phyloP scores from a whole-genome alignment of 164 flowering plant genomes.

The Brasenia schreberi region DNA sequence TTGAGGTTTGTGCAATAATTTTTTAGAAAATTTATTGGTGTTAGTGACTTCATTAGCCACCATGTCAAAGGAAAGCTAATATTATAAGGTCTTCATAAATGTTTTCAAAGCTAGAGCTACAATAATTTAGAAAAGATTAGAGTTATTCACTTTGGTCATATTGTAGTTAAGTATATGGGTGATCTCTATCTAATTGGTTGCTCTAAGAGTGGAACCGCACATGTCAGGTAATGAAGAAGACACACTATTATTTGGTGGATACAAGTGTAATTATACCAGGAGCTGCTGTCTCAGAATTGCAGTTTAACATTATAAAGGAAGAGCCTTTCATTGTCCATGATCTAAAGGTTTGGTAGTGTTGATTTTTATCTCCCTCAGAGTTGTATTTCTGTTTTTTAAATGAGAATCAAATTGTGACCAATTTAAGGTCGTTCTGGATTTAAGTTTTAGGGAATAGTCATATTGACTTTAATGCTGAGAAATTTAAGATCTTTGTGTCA shows the following conservation, averaged over 20 bases:
- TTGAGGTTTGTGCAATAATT: conserved; percentile 43
- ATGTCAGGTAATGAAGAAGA: conserved; percentile 94
- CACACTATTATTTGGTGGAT: conserved; percentile 86
- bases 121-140: no score
- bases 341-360: conserved; percentile 39
- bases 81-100: no score
- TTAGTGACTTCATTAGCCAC: neutral
- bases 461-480: no score
- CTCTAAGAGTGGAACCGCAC: neutral
- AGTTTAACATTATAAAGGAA: conserved; percentile 70
- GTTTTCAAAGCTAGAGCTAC: no score
- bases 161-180: no score
- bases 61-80: neutral
- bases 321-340: conserved; percentile 61
- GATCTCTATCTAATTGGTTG: no score
- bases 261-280: conserved; percentile 74
- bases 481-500: no score
- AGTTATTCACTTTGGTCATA: no score
- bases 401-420: no score
- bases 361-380: neutral
- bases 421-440: no score
- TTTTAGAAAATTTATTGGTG: neutral
- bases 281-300: conserved; percentile 86
- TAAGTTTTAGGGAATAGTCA: no score
- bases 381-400: no score